Percentiles rank a stretch among this genome's conserved stretches.
Conservation (phyloP, 306 rosid genomes). For the Quercus dentata region DNA sequence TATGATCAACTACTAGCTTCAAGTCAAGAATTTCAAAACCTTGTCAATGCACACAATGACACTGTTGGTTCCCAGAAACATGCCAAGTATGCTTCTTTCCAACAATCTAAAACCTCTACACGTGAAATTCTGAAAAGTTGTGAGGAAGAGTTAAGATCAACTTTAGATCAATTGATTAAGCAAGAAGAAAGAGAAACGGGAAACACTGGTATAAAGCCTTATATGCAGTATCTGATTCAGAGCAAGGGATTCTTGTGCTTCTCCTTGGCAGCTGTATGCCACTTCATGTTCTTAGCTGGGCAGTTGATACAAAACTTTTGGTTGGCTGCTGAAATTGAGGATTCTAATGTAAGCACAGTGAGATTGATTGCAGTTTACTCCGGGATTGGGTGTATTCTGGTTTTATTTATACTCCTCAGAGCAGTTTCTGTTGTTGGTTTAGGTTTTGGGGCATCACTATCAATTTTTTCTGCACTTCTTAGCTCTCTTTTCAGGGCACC, state of each 20-base stretch:
- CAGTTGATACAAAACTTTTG: conserved; percentile 44
- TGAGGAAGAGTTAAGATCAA: conserved; percentile 3
- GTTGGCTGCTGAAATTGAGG: conserved; percentile 51
- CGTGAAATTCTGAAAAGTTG: conserved; percentile 24
- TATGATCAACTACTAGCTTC: conserved; percentile 36
- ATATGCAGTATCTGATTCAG: conserved; percentile 51
- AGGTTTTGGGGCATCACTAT: conserved; percentile 43
- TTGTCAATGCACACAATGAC: conserved; percentile 55
- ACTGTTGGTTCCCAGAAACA: conserved; percentile 32
- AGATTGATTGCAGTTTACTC: conserved; percentile 36
- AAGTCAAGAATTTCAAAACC: conserved; percentile 51
- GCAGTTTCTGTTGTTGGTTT: conserved; percentile 18
- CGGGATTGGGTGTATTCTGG: conserved; percentile 21
- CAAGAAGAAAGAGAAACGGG: conserved; percentile 58
- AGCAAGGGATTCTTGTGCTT: conserved; percentile 41
- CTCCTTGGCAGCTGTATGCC: conserved; percentile 17
- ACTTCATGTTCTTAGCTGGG: conserved; percentile 28
- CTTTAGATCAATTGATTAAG: conserved; percentile 39
- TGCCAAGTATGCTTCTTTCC: not conserved
- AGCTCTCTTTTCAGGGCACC: conserved; percentile 63
- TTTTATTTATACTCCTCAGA: conserved; percentile 30
- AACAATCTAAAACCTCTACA: not conserved
- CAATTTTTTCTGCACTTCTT: conserved; percentile 33
- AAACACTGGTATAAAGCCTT: conserved; percentile 48
- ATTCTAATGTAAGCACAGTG: conserved; percentile 20